phyloP scores from a whole-genome alignment of 306 rosid species.

The Rosa rugosa region DNA sequence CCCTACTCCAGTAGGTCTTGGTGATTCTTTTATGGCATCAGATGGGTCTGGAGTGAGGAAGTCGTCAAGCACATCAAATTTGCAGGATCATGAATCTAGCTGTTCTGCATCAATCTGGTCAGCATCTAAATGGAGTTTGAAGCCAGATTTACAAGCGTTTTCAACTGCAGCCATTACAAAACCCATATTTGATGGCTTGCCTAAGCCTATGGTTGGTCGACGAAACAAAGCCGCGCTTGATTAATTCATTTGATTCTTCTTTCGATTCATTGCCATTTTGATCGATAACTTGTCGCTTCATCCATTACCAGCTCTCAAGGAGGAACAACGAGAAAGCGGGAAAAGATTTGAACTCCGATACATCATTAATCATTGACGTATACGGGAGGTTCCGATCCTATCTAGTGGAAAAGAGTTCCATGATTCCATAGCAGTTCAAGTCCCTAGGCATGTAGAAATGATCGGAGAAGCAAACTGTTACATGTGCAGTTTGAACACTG shows the following conservation, averaged over 20 bases:
- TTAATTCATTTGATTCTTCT: conserved; percentile 27
- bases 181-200: conserved; percentile 85
- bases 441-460: not conserved
- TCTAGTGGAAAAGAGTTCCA: not conserved
- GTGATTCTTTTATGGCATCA: conserved; percentile 40
- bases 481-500: not conserved
- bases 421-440: conserved; percentile 5
- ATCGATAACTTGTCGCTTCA: conserved; percentile 27
- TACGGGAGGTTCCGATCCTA: not conserved
- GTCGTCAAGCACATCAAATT: conserved; percentile 79
- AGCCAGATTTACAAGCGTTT: conserved; percentile 67
- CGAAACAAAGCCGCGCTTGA: conserved; percentile 86
- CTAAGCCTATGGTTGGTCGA: conserved; percentile 62
- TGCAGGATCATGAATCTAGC: conserved; percentile 66
- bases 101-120: conserved; percentile 61
- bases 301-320: conserved; percentile 27
- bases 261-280: conserved; percentile 38
- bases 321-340: not conserved
- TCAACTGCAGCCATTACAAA: conserved; percentile 55
- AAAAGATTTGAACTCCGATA: not conserved
- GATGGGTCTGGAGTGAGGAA: conserved; percentile 63
- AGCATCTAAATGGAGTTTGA: conserved; percentile 67
- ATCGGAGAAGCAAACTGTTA: no score
- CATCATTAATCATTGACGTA: not conserved
- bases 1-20: conserved; percentile 37